phyloP scores from a whole-genome alignment of 2,329 filamentous ascomycete species.

The Epichloe bromicola region DNA sequence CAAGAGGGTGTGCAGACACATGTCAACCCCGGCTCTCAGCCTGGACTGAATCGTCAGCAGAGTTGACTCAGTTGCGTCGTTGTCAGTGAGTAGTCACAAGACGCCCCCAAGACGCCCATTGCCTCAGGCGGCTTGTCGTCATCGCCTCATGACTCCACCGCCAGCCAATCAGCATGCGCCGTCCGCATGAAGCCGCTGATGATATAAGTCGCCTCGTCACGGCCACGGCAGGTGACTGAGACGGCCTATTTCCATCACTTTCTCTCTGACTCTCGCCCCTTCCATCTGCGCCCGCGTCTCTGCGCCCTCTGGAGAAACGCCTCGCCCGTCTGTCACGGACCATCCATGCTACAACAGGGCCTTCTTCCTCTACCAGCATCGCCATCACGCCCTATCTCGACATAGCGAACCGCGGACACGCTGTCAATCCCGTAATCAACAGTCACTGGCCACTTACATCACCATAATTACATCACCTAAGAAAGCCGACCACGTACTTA shows the following conservation, averaged over 20 bases:
- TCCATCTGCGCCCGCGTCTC: not conserved
- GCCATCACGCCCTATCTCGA: not conserved
- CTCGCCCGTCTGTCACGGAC: no score
- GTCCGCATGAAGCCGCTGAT: not conserved
- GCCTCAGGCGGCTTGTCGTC: not conserved
- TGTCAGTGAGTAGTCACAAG: slow-evolving; percentile 1
- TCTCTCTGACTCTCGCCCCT: not conserved
- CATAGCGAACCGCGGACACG: not conserved
- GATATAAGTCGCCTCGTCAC: slow-evolving; percentile 5
- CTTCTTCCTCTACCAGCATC: not conserved
- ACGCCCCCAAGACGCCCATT: not conserved
- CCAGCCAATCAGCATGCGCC: slow-evolving; percentile 10
- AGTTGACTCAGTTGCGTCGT: no score
- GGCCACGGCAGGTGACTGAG: not conserved
- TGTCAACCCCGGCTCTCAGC: no score
- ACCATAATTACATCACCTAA: not conserved
- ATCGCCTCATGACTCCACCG: slow-evolving; percentile 11
- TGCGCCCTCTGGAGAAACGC: not conserved
- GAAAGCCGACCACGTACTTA: not conserved
- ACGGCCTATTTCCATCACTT: not conserved
- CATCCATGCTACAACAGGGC: not conserved
- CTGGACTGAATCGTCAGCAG: no score
- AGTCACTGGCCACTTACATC: no score
- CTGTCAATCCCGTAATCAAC: not conserved
- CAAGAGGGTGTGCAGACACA: no score